Percentiles rank a stretch among this genome's conserved stretches.
Conservation (phyloP, 768 basidiomycete genomes). For the Tulasnella sp. region DNA sequence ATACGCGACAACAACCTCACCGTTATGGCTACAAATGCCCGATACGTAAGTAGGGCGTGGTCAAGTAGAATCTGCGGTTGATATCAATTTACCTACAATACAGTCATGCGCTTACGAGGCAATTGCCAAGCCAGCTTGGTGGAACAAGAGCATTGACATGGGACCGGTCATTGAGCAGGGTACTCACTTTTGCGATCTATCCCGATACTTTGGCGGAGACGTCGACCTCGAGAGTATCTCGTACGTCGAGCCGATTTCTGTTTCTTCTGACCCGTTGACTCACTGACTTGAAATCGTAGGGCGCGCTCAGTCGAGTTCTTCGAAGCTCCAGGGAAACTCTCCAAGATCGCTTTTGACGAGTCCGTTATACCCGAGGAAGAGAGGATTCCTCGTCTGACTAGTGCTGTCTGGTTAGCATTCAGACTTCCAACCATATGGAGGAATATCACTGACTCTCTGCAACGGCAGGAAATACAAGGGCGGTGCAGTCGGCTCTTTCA, state of each 20-base stretch:
- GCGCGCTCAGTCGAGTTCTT: constrained; percentile 91
- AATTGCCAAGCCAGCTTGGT: constrained; percentile 79
- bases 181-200: constrained; percentile 95
- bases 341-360: constrained; percentile 77
- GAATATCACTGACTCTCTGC: not conserved
- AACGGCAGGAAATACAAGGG: constrained; percentile 66
- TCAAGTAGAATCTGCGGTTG: no score
- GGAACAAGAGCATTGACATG: constrained; percentile 84
- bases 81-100: no score
- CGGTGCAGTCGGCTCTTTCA: constrained; percentile 88
- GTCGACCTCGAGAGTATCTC: constrained; percentile 70
- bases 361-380: constrained; percentile 71
- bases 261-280: no score
- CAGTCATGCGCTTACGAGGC: constrained; percentile 48
- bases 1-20: constrained; percentile 87
- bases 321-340: constrained; percentile 76
- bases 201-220: constrained; percentile 94
- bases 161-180: constrained; percentile 85
- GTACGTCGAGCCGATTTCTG: not conserved
- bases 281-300: constrained; percentile 26
- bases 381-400: constrained; percentile 86
- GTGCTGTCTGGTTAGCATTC: constrained; percentile 60
- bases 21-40: constrained; percentile 92
- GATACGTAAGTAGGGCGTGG: constrained; percentile 88
- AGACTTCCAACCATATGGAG: not conserved